Base-by-base conservation (phyloP, 2,329 filamentous ascomycete genomes). In the Penicillium paneum region DNA sequence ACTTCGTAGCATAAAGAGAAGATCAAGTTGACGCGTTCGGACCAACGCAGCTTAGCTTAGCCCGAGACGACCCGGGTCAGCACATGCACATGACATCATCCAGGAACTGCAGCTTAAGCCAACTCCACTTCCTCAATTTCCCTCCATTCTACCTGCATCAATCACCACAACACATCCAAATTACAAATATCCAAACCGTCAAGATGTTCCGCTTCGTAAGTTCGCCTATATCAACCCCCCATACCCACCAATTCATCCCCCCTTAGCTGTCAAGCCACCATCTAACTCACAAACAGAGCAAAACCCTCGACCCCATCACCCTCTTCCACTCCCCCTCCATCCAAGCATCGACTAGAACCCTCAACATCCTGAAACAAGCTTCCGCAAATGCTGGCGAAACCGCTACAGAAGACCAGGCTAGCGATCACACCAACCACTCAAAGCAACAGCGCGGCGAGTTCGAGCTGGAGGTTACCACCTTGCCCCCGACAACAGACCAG, bases 281-380 rank as follows among this genome's bases (percentile, higher is more conserved):
- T 21, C 34, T 56, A 56, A 55, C 40, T 42, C 29, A 40, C 35
- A 26, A 32, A 19, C 67, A 91, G 88, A 83, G 81, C 76, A 92
- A 91, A 81, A 83, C 88, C 63, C 83, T 90, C 74, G 92, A 97
- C 79, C 90, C 96, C 63, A 85, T 97, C 71, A 97, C 93, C 58
- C 87, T 99, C 79, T 99, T 97, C 81, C 92, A 97, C 83, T 89
- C 90, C 74, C 84, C 93, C 54, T 82, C 81, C 65, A 83, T 83
- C 50, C 83, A 88, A 21, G 81, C 87, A 60, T 97, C 92, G 3
- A 79, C 84, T 47, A 85, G 88, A 56, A 88, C 88, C 31, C 83
- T 87, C 58, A 87, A 83, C 39, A 77, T 96, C 49, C 83, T 97
- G 57, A 95, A 94, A 78, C 86, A 93, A 75, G 82, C 85, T 31